These are phyloP conservation scores for Cystobasidium onofrii DNA, from an alignment of 768 basidiomycete genomes.

Conservation along the genomic window DNA sequence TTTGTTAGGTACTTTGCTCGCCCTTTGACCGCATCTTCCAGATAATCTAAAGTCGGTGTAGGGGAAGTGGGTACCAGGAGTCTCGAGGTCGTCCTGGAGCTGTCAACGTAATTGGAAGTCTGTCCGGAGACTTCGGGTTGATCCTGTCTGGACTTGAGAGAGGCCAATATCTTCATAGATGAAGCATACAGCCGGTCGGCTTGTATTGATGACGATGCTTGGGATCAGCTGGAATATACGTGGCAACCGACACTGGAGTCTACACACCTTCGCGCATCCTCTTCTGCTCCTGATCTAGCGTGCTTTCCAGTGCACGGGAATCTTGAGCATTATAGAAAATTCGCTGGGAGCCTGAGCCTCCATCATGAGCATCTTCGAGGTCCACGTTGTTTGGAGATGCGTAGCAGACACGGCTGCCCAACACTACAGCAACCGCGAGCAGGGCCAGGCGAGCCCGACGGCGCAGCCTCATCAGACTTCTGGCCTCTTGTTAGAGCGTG, in stretches of 20 bases:
- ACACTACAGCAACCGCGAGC: not conserved
- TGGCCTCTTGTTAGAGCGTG: not conserved
- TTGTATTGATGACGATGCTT: not conserved
- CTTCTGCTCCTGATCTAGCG: not conserved
- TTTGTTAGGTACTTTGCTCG: conserved; percentile 3
- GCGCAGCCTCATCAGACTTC: not conserved
- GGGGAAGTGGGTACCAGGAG: conserved; percentile 39
- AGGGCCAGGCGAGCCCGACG: not conserved
- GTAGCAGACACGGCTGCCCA: not conserved
- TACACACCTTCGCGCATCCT: not conserved
- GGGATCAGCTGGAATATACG: not conserved
- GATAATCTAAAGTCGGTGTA: conserved; percentile 35
- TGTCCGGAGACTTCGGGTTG: not conserved
- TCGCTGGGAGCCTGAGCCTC: not conserved
- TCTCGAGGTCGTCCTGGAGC: conserved; percentile 37
- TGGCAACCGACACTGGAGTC: not conserved
- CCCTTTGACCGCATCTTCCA: conserved; percentile 13
- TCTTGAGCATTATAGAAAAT: not conserved
- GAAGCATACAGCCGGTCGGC: conserved; percentile 19
- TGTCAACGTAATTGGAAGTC: not conserved
- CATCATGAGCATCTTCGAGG: not conserved
- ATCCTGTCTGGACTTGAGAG: not conserved
- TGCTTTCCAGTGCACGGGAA: not conserved
- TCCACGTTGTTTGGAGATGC: not conserved
- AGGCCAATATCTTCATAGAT: conserved; percentile 14